Base-by-base conservation (phyloP, 352 stramenopile species). In the Pythium aristosporum region DNA sequence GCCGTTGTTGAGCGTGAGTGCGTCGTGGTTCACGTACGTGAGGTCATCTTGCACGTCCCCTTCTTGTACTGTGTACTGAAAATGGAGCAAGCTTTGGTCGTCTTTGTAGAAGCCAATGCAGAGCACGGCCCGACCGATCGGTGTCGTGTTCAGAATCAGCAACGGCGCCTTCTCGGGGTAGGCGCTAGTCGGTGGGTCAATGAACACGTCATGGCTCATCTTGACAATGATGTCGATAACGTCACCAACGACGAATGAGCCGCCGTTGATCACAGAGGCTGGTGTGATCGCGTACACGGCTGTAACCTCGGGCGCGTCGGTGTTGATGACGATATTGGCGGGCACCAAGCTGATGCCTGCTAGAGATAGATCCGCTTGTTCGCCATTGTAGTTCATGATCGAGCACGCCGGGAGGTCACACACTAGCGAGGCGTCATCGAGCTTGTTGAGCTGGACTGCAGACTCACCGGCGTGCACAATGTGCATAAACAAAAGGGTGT, bases 201-300 rank as follows among this genome's bases (percentile, higher is more conserved):
- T 86, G 53, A 88, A 88, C 15, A 95, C 87, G 7, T 85, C 77
- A 12, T 75, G 58, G 57, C 76, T 86, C 80, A 90, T 91, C 46
- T 89, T 69, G 1, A 95, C 73, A 32, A 95, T 67, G 47, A 95
- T 88, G 9, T 94, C 73, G 44, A 95, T 87, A 18, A 82, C 61
- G 48, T 95, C 87, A 12, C 87, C 87, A 16, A 92, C 81, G 28
- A 92, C 82, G 65, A 95, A 95, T 13, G 68, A 61, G 18, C 82
- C 78, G 13, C 51, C 63, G 34, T 95, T 95, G 37, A 92, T 74
- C 0, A 61, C 72, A 3, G 82, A 63, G 7, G 79, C 70, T 3
- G 65, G 51, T 9, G 84, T 94, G 41, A 82, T 50, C 1, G 85
- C 71, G 49, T 93, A 87, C 1, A 95, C 79, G 13, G 75, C 74